A percentile compares a stretch with the other conserved stretches of the same genome.
phyloP scores from a whole-genome alignment of 2,329 filamentous ascomycete species.

The Alternaria sp. region DNA sequence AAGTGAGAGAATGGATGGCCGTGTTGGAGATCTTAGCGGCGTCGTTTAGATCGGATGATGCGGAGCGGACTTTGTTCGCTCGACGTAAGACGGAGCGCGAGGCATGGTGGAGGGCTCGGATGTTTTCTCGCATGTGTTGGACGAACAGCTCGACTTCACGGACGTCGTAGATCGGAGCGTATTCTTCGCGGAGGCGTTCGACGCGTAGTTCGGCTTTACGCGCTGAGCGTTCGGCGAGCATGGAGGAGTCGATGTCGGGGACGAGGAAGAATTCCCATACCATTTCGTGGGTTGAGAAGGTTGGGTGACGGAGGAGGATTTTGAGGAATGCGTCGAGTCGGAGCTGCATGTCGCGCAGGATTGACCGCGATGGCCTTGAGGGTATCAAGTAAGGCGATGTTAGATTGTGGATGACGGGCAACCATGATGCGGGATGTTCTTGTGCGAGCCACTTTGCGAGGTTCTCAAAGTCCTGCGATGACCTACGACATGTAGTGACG shows the following conservation, averaged over 20 bases:
- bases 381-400: constrained; percentile 92
- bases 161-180: constrained; percentile 79
- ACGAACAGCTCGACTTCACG: constrained; percentile 93
- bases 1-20: constrained; percentile 65
- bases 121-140: constrained; percentile 86
- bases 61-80: constrained; percentile 75
- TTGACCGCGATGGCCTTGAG: constrained; percentile 85
- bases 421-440: constrained; percentile 95
- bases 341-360: constrained; percentile 86
- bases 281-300: constrained; percentile 95
- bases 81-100: constrained; percentile 83
- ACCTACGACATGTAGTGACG: constrained; percentile 91
- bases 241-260: constrained; percentile 86
- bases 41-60: constrained; percentile 72
- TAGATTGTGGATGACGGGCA: constrained; percentile 78
- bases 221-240: constrained; percentile 87
- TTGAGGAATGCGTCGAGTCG: constrained; percentile 88
- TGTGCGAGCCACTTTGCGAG: constrained; percentile 81
- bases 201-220: constrained; percentile 83
- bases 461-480: constrained; percentile 88
- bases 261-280: constrained; percentile 99
- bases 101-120: constrained; percentile 82
- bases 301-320: constrained; percentile 85
- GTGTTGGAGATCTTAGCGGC: constrained; percentile 65
- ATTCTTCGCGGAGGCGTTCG: constrained; percentile 89